phyloP scores from a whole-genome alignment of 129 eudicot genomes.

The Chrysanthemum seticuspe region DNA sequence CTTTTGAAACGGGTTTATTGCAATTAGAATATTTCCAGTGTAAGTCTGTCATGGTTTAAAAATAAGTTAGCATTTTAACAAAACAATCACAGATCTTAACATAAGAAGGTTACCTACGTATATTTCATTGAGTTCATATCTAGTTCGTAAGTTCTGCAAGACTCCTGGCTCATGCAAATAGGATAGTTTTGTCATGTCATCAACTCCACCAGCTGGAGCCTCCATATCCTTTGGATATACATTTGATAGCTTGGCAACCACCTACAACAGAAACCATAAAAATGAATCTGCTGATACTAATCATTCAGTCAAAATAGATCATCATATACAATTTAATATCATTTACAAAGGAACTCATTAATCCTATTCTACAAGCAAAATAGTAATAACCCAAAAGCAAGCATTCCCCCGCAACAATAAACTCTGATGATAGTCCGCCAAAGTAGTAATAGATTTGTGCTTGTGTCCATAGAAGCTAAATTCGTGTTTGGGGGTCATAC shows the following conservation, averaged over 20 bases:
- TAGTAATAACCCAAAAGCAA: too few species aligned
- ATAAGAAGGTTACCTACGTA: constrained; percentile 55
- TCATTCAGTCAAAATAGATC: constrained; percentile 8
- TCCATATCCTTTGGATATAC: constrained; percentile 91
- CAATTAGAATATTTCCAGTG: constrained; percentile 96
- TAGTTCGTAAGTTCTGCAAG: constrained; percentile 63
- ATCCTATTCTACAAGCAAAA: too few species aligned
- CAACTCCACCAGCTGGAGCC: constrained; percentile 99
- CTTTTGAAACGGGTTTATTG: constrained; percentile 97
- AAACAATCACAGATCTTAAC: not conserved
- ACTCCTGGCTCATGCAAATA: constrained; percentile 99
- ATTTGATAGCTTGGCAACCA: constrained; percentile 72
- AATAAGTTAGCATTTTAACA: constrained; percentile 20
- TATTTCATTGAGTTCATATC: constrained; percentile 98
- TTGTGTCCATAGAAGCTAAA: too few species aligned
- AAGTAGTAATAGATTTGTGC: too few species aligned
- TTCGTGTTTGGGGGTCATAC: too few species aligned
- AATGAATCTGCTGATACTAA: not conserved
- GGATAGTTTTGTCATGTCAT: constrained; percentile 96
- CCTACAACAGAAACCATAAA: constrained; percentile 42
- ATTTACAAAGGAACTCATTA: too few species aligned
- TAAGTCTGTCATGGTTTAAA: constrained; percentile 64
- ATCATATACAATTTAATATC: too few species aligned
- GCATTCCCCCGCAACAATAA: too few species aligned
- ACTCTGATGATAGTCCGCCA: too few species aligned